A percentile compares a stretch with the other conserved stretches of the same genome.
phyloP scores from a whole-genome alignment of 805 yeast species.

The Kodamaea neixiangensis region DNA sequence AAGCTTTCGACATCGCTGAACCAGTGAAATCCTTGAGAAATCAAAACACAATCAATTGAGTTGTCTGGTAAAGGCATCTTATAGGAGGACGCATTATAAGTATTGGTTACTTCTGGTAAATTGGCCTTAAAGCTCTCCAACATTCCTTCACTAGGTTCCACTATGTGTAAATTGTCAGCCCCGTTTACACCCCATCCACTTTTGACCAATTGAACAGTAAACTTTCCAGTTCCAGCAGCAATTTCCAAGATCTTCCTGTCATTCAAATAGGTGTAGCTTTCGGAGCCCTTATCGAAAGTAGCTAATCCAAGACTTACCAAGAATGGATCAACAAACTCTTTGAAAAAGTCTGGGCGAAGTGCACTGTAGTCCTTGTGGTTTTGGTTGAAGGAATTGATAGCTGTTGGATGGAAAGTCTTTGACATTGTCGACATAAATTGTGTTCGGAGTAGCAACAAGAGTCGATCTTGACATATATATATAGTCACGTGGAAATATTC shows the following conservation, averaged over 20 bases:
- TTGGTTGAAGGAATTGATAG: constrained; percentile 49
- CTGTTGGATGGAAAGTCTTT: constrained; percentile 32
- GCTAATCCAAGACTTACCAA: constrained; percentile 38
- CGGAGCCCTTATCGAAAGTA: constrained; percentile 4
- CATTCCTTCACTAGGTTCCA: constrained; percentile 65
- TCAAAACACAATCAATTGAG: constrained; percentile 49
- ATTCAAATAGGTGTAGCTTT: constrained; percentile 16
- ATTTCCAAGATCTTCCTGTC: constrained; percentile 45
- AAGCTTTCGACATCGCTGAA: constrained; percentile 53
- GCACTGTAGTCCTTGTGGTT: constrained; percentile 55
- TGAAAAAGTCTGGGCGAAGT: constrained; percentile 52
- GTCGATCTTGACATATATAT: not conserved
- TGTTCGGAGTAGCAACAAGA: not conserved
- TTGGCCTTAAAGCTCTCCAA: constrained; percentile 44
- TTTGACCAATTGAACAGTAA: constrained; percentile 46
- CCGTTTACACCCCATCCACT: constrained; percentile 33
- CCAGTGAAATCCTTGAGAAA: constrained; percentile 72
- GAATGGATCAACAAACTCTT: constrained; percentile 44
- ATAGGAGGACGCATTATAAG: constrained; percentile 44
- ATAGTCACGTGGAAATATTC: not conserved
- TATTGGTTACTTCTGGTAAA: constrained; percentile 43
- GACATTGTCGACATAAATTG: constrained; percentile 1
- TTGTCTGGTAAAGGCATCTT: constrained; percentile 46
- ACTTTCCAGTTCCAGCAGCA: constrained; percentile 68
- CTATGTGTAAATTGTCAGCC: constrained; percentile 38